Evolutionary conservation across 805 yeast species (phyloP).

Genomic region (Cyberlindnera meyerae): DNA sequence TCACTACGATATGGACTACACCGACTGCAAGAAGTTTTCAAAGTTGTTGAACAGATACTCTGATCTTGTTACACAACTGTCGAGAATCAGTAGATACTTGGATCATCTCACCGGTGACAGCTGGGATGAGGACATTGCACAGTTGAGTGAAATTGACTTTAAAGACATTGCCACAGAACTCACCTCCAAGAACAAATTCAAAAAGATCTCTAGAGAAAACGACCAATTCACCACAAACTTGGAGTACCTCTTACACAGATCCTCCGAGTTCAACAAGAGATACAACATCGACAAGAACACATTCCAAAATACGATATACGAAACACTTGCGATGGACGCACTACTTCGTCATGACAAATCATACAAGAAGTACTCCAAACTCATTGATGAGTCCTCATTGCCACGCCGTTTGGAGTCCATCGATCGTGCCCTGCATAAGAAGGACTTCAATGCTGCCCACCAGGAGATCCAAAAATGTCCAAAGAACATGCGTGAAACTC

Average conservation of each 20-base stretch:
- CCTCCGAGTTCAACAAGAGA: constrained; percentile 16
- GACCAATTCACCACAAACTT: constrained; percentile 19
- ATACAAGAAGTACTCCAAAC: constrained; percentile 27
- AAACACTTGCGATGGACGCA: constrained; percentile 37
- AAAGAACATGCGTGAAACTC: constrained; percentile 32
- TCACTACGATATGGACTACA: constrained; percentile 69
- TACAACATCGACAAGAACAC: constrained; percentile 17
- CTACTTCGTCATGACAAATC: constrained; percentile 27
- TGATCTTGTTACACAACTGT: constrained; percentile 28
- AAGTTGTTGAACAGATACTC: constrained; percentile 46
- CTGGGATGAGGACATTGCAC: constrained; percentile 33
- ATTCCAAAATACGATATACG: constrained; percentile 30
- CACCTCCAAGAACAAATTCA: constrained; percentile 20
- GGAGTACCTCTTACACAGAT: constrained; percentile 15
- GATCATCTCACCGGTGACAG: constrained; percentile 31
- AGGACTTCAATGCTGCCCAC: constrained; percentile 35
- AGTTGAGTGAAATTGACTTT: constrained; percentile 41
- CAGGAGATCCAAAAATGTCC: constrained; percentile 37
- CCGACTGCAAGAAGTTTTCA: constrained; percentile 51
- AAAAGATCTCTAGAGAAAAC: constrained; percentile 20
- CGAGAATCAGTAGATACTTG: constrained; percentile 42
- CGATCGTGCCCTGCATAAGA: constrained; percentile 28
- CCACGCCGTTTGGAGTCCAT: constrained; percentile 32
- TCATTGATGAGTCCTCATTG: constrained; percentile 13
- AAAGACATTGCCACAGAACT: constrained; percentile 32